Base-by-base conservation (phyloP, 176 grass and related monocot genomes). In the Lolium perenne region DNA sequence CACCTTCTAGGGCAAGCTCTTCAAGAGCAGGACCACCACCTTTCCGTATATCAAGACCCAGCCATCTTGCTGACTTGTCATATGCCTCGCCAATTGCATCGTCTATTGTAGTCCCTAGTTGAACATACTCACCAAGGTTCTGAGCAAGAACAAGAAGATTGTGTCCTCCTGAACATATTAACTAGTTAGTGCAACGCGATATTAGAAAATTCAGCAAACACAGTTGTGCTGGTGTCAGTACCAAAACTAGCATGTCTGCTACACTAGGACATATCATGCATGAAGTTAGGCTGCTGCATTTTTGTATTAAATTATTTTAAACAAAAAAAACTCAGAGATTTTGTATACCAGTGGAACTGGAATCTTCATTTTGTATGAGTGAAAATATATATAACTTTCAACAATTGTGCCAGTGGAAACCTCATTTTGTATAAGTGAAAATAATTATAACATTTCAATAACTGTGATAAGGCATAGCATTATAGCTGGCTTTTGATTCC, bases 61-160 rank as follows among this genome's bases (percentile, higher is more conserved):
- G 81, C 96, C 93, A 98, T 83, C 96, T 94, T 74, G 96, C 96
- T 76, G 93, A 92, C 66, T 98, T 95, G 81, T 98, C 96, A 86
- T 98, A 98, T 83, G 96, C 96, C 86, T 98, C 96, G 65, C 96
- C 96, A 80, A 98, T 98, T n/a, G 96, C 93, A 82, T 98, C 96
- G 86, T 98, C 96, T 92, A 98, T 86, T 50, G 88, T 98, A 51
- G 96, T 98, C 13, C 96, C 96, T 86, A 98, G 86, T 88, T 98
- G 96, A 89, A 95, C 84, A 78, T 98, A 98, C n/a, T 98, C 81
- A 40, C 96, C 96, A 78, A 98, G 90, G 51, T 57, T 74, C 62
- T 94, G 91, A 79, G 92, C 93, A 67, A 95, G 91, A 91, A 98
- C 91, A 66, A 98, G 89, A 77, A 98, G 93, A 88, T 98, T 98